phyloP scores from a whole-genome alignment of 495 filamentous ascomycete species.

The Penicillium argentinense region DNA sequence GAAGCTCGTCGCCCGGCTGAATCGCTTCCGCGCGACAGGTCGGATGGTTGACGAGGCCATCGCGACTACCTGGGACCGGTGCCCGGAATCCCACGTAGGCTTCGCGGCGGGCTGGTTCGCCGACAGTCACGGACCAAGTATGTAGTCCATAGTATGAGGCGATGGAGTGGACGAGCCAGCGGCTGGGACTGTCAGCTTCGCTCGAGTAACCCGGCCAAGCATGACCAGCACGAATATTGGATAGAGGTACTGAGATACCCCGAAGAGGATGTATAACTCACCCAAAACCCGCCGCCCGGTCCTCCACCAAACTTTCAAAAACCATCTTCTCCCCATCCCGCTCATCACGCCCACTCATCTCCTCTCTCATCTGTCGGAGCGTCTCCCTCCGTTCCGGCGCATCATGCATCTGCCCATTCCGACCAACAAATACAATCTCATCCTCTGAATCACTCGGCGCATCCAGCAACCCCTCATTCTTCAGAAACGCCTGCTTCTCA shows the following conservation, averaged over 20 bases:
- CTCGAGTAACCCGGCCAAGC: no score
- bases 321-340: slow-evolving; percentile 70
- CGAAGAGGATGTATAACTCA: slow-evolving; percentile 43
- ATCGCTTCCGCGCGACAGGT: slow-evolving; percentile 29
- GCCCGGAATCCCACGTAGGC: slow-evolving; percentile 81
- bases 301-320: slow-evolving; percentile 71
- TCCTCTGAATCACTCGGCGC: slow-evolving; percentile 64
- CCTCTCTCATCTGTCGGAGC: slow-evolving; percentile 33
- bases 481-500: slow-evolving; percentile 38
- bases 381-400: slow-evolving; percentile 40
- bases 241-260: no score
- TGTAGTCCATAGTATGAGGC: slow-evolving; percentile 89
- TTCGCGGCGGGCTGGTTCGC: slow-evolving; percentile 72
- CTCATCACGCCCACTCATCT: slow-evolving; percentile 45
- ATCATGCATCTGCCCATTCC: slow-evolving; percentile 72
- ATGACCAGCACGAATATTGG: no score
- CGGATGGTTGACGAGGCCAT: slow-evolving; percentile 28
- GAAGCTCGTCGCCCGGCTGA: slow-evolving; percentile 50
- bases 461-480: slow-evolving; percentile 49
- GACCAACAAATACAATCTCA: slow-evolving; percentile 90
- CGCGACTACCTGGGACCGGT: slow-evolving; percentile 28
- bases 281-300: slow-evolving; percentile 78
- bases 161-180: slow-evolving; percentile 92
- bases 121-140: slow-evolving; percentile 78
- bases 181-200: no score